Percentiles rank a stretch among this genome's conserved stretches.
Evolutionary conservation across 306 rosid species (phyloP).

Genomic region (Sicyos edulis): DNA sequence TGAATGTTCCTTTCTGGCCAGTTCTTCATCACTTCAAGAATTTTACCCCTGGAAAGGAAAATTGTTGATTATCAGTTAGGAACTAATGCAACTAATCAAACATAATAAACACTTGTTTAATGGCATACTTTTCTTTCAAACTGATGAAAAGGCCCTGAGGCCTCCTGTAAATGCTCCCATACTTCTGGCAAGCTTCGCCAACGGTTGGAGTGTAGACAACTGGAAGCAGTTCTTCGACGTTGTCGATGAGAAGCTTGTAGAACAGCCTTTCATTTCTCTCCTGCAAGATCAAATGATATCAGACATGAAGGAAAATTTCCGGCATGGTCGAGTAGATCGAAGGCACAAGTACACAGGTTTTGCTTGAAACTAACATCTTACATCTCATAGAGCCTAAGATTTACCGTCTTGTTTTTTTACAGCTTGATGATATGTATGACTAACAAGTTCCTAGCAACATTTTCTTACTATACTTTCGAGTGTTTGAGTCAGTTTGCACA

Average conservation of each 20-base stretch:
- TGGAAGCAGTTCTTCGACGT: conserved; percentile 92
- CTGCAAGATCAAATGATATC: conserved; percentile 33
- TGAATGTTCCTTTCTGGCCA: conserved; percentile 87
- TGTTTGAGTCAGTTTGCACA: too few relatives aligned
- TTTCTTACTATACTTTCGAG: too few relatives aligned
- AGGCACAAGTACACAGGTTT: neutral
- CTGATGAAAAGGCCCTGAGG: conserved; percentile 95
- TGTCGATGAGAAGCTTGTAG: conserved; percentile 78
- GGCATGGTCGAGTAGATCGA: neutral
- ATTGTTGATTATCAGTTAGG: neutral
- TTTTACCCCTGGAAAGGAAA: conserved; percentile 64
- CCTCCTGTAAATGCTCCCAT: conserved; percentile 82
- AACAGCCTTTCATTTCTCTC: conserved; percentile 93
- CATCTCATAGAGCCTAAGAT: neutral
- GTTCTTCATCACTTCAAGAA: conserved; percentile 82
- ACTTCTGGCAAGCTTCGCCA: conserved; percentile 98
- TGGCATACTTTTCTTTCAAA: conserved; percentile 74
- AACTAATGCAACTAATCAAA: conserved; percentile 14
- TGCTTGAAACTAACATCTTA: neutral
- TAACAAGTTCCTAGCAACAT: neutral
- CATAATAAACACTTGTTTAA: neutral
- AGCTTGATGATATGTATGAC: neutral
- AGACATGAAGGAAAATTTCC: conserved; percentile 12
- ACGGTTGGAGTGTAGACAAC: conserved; percentile 93
- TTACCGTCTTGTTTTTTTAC: neutral